Conservation (phyloP, 257 asterid genomes). For the Haberlea rhodopensis region DNA sequence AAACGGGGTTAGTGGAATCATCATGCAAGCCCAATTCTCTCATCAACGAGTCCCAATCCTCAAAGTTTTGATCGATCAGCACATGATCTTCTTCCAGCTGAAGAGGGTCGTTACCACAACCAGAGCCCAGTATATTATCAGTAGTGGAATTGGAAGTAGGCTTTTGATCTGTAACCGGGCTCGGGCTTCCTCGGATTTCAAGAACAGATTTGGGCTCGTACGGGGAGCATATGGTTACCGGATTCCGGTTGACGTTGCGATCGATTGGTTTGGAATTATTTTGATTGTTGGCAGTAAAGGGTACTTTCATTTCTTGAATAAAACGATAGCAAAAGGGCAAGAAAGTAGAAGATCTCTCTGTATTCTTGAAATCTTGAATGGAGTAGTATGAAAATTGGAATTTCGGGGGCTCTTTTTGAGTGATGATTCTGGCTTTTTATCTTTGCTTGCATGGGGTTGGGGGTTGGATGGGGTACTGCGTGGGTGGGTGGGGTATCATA, state of each 20-base stretch:
- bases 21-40: constrained; percentile 81
- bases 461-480: not conserved
- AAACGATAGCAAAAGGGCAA: not conserved
- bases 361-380: not conserved
- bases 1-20: constrained; percentile 21
- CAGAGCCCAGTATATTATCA: not conserved
- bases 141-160: constrained; percentile 22
- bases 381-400: constrained; percentile 1
- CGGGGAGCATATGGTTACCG: constrained; percentile 7
- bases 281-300: constrained; percentile 56
- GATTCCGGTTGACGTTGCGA: constrained; percentile 12
- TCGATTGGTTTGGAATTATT: constrained; percentile 33
- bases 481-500: not conserved
- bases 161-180: constrained; percentile 46
- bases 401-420: constrained; percentile 25
- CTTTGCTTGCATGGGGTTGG: constrained; percentile 6
- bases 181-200: constrained; percentile 68
- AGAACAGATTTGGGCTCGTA: constrained; percentile 87
- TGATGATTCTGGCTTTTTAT: constrained; percentile 37
- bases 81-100: constrained; percentile 71
- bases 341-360: not conserved
- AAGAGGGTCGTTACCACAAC: constrained; percentile 34
- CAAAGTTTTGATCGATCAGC: constrained; percentile 50
- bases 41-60: constrained; percentile 84
- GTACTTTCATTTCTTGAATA: constrained; percentile 73